phyloP scores from a whole-genome alignment of 1,284 basidiomycete species.

The Heterobasidion irregulare region DNA sequence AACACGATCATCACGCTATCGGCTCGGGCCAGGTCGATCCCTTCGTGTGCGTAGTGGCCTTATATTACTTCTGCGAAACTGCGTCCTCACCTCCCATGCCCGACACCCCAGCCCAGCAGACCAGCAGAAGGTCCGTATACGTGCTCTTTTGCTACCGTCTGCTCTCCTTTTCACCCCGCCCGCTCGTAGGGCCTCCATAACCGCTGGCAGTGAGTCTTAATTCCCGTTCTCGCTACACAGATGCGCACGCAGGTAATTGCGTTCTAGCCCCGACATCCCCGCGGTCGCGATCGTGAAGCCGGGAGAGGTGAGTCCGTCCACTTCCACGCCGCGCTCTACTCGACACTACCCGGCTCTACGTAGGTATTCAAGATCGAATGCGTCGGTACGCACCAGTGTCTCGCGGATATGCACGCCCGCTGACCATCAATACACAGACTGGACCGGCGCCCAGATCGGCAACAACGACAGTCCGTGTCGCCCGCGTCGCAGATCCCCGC shows the following conservation, averaged over 20 bases:
- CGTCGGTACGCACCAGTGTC: slow-evolving; percentile 36
- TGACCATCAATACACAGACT: slow-evolving; percentile 32
- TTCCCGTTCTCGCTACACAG: background rate
- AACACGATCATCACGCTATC: no score
- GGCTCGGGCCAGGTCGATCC: slow-evolving; percentile 43
- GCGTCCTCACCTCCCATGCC: no score
- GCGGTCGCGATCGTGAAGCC: slow-evolving; percentile 55
- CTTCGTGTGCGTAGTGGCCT: slow-evolving; percentile 36
- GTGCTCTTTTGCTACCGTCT: background rate
- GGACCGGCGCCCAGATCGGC: slow-evolving; percentile 70
- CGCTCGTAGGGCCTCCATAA: slow-evolving; percentile 51
- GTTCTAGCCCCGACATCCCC: slow-evolving; percentile 60
- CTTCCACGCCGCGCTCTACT: background rate
- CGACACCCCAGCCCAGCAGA: slow-evolving; percentile 39
- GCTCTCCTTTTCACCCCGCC: background rate
- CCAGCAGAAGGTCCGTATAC: slow-evolving; percentile 45
- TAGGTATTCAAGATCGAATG: slow-evolving; percentile 69
- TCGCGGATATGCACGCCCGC: background rate
- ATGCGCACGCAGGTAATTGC: background rate
- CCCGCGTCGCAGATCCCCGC: background rate
- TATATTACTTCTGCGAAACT: no score
- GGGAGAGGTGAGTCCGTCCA: slow-evolving; percentile 34
- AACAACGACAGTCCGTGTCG: slow-evolving; percentile 55
- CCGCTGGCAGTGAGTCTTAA: slow-evolving; percentile 57
- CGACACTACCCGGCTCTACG: no score